These are phyloP conservation scores for Cymbidium sinense DNA, from an alignment of 106 monocot genomes.

Conservation along the genomic window DNA sequence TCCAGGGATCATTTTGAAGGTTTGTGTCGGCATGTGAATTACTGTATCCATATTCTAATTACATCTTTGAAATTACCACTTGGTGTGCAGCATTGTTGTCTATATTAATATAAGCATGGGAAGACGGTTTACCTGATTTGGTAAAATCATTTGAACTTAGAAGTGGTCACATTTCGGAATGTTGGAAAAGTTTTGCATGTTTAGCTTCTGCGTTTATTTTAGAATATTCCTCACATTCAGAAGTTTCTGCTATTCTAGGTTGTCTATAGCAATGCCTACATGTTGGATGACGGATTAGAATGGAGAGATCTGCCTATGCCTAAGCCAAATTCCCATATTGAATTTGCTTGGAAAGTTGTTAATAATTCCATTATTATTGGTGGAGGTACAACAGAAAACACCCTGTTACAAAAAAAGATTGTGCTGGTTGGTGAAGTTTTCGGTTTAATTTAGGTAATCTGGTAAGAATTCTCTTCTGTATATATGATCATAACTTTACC, in stretches of 20 bases:
- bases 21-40: neutral
- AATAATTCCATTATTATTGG: conserved; percentile 85
- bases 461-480: conserved; percentile 6
- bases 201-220: neutral
- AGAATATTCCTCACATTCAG: neutral
- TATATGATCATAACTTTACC: neutral
- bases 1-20: no score
- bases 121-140: neutral
- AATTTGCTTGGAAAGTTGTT: conserved; percentile 85
- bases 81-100: neutral
- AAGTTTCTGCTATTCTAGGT: conserved; percentile 33
- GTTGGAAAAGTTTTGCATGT: neutral
- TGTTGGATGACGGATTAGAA: conserved; percentile 61
- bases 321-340: conserved; percentile 92
- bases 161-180: neutral
- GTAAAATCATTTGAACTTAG: conserved; percentile 1
- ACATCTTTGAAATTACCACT: neutral
- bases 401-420: conserved; percentile 88
- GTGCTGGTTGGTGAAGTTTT: conserved; percentile 84
- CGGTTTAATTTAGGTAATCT: conserved; percentile 44
- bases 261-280: conserved; percentile 74
- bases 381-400: conserved; percentile 92
- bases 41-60: neutral
- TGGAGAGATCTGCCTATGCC: conserved; percentile 92
- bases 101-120: neutral